These are phyloP conservation scores for Sphaerulina vaccinii DNA, from an alignment of 2,329 filamentous ascomycete genomes.

Conservation along the genomic window DNA sequence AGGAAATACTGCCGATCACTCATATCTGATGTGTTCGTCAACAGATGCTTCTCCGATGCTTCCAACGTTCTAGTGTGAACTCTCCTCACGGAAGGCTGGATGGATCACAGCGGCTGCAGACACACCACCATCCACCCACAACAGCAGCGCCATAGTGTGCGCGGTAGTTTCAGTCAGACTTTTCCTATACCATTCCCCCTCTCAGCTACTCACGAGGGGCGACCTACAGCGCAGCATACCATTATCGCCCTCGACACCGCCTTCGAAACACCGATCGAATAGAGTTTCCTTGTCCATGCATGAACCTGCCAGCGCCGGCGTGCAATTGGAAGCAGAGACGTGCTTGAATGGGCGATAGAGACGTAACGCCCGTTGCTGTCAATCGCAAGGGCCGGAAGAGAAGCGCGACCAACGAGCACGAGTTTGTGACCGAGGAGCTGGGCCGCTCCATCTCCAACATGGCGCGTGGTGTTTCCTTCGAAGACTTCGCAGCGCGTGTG, in stretches of 20 bases:
- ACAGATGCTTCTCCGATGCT: no score
- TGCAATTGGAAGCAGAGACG: not conserved
- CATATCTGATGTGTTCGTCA: no score
- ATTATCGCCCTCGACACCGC: not conserved
- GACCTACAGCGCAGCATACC: no score
- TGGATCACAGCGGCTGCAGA: no score
- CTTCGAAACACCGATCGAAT: not conserved
- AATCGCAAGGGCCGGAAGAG: not conserved
- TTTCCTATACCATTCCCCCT: no score
- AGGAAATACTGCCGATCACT: no score
- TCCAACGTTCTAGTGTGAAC: no score
- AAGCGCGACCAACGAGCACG: constrained; percentile 11
- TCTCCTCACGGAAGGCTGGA: no score
- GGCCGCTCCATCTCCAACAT: constrained; percentile 1
- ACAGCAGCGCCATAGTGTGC: no score
- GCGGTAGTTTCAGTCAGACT: no score
- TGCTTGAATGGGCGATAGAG: constrained; percentile 9
- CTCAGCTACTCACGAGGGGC: no score
- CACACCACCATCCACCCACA: no score
- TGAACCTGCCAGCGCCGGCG: not conserved
- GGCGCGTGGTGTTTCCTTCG: constrained; percentile 13
- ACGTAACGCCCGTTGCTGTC: constrained; percentile 5
- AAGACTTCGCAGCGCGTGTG: constrained; percentile 4
- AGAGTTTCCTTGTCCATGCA: not conserved
- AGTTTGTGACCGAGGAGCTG: constrained; percentile 10